These are phyloP conservation scores for Petunia secreta DNA, from an alignment of 257 asterid genomes.

Conservation along the genomic window DNA sequence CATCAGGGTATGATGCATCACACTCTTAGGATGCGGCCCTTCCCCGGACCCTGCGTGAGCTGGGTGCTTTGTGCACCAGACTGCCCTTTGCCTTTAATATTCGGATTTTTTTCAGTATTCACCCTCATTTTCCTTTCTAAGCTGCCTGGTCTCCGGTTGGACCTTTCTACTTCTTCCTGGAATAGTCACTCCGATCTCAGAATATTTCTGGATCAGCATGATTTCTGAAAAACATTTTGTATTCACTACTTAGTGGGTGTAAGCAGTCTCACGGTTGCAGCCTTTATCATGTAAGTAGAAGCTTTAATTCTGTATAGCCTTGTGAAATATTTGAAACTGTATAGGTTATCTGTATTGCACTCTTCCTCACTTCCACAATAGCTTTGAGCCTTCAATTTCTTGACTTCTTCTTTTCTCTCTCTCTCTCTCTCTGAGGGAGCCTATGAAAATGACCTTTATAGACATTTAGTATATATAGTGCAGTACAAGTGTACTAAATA, in stretches of 20 bases:
- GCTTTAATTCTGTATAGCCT: background rate
- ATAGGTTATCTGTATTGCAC: background rate
- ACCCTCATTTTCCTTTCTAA: conserved; percentile 67
- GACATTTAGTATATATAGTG: too few relatives aligned
- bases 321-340: background rate
- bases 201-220: conserved; percentile 65
- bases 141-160: conserved; percentile 85
- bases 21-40: too few relatives aligned
- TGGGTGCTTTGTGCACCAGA: too few relatives aligned
- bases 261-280: conserved; percentile 54
- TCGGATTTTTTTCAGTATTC: conserved; percentile 53
- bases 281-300: conserved; percentile 63
- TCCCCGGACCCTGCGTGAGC: too few relatives aligned
- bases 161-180: conserved; percentile 64
- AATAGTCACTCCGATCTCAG: conserved; percentile 61
- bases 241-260: conserved; percentile 74
- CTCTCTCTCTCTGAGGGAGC: too few relatives aligned
- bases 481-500: too few relatives aligned
- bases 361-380: background rate
- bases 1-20: too few relatives aligned
- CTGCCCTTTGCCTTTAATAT: background rate
- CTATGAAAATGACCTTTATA: too few relatives aligned
- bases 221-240: conserved; percentile 76
- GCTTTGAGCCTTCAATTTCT: background rate
- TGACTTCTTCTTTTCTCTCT: too few relatives aligned